Conservation (phyloP, 768 basidiomycete genomes). For the Boletus edulis region DNA sequence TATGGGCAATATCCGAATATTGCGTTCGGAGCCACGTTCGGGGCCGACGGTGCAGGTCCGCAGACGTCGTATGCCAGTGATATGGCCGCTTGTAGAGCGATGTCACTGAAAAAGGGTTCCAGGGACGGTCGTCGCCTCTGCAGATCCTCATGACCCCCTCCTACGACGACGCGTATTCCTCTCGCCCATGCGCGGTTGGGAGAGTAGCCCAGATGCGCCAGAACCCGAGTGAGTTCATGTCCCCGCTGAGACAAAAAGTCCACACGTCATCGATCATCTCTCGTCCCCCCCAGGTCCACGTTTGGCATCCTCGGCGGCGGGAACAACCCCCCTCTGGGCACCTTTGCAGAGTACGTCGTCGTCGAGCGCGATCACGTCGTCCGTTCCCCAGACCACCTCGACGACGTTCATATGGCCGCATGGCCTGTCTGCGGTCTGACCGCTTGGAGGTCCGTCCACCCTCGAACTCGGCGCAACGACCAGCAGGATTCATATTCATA, state of each 20-base stretch:
- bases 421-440: constrained; percentile 80
- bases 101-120: not conserved
- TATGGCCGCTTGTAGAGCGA: not conserved
- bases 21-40: constrained; percentile 55
- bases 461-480: not conserved
- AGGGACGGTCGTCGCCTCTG: constrained; percentile 66
- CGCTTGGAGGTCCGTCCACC: constrained; percentile 67
- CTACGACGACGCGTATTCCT: constrained; percentile 69
- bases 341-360: constrained; percentile 73
- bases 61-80: too few relatives aligned
- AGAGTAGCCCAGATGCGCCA: constrained; percentile 58
- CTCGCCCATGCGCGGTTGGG: constrained; percentile 78
- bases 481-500: not conserved
- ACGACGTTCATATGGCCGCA: constrained; percentile 66
- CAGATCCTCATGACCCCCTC: constrained; percentile 51
- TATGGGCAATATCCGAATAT: constrained; percentile 67
- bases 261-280: not conserved
- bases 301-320: constrained; percentile 69
- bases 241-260: not conserved
- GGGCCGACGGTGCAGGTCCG: constrained; percentile 74
- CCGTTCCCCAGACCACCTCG: constrained; percentile 61
- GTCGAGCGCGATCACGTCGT: constrained; percentile 72
- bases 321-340: constrained; percentile 54
- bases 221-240: constrained; percentile 50
- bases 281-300: constrained; percentile 28